These are phyloP conservation scores for Penicillium sclerotiorum DNA, from an alignment of 2,329 filamentous ascomycete genomes.

Conservation along the genomic window DNA sequence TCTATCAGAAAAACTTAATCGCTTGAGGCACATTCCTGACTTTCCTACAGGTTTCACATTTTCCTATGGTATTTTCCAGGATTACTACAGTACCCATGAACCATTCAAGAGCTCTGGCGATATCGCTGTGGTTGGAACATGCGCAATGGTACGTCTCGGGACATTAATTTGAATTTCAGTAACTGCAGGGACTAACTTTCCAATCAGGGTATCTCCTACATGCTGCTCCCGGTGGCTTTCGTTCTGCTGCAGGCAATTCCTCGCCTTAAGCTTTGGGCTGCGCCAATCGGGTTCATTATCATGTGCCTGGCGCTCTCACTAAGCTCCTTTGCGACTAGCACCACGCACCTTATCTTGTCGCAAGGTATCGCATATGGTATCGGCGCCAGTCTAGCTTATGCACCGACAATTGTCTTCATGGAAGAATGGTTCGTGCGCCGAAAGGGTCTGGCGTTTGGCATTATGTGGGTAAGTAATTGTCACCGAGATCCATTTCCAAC, in stretches of 20 bases:
- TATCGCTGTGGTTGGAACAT: slow-evolving; percentile 65
- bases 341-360: slow-evolving; percentile 23
- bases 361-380: slow-evolving; percentile 38
- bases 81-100: slow-evolving; percentile 64
- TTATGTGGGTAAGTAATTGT: slow-evolving; percentile 44
- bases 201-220: slow-evolving; percentile 21
- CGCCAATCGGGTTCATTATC: slow-evolving; percentile 20
- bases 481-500: neutral
- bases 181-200: neutral
- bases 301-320: slow-evolving; percentile 27
- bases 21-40: neutral
- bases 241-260: slow-evolving; percentile 21
- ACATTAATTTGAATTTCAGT: neutral
- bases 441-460: slow-evolving; percentile 47
- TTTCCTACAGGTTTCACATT: slow-evolving; percentile 19
- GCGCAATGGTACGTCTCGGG: slow-evolving; percentile 20
- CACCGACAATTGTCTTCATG: slow-evolving; percentile 49
- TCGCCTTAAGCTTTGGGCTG: slow-evolving; percentile 20
- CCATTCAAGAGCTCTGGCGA: slow-evolving; percentile 54
- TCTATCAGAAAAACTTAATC: neutral
- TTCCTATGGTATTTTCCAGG: slow-evolving; percentile 60
- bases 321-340: slow-evolving; percentile 25
- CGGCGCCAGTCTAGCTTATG: slow-evolving; percentile 53
- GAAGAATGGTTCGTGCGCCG: slow-evolving; percentile 56
- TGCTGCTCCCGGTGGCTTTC: slow-evolving; percentile 23